Conservation (phyloP, 495 filamentous ascomycete species). For the Trichoderma reesei region DNA sequence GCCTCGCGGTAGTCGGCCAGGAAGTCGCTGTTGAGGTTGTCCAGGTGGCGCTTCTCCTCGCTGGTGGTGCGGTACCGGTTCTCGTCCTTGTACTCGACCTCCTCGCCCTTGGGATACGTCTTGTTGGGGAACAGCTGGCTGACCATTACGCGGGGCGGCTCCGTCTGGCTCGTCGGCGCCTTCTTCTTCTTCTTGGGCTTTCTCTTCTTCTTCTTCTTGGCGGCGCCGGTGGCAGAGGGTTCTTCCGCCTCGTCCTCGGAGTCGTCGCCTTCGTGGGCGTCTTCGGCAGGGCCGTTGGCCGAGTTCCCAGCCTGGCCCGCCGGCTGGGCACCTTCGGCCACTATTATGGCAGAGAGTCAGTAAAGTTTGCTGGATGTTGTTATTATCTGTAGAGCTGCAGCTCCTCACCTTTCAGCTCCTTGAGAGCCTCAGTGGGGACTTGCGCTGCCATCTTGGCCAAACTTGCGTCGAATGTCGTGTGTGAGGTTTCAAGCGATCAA, state of each 20-base stretch:
- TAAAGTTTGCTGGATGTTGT: no score
- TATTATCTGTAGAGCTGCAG: neutral
- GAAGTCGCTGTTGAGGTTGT: constrained; percentile 76
- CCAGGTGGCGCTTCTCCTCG: constrained; percentile 80
- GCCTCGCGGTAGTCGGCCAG: constrained; percentile 78
- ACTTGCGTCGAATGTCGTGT: constrained; percentile 2
- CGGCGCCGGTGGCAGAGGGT: constrained; percentile 27
- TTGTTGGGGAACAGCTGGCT: constrained; percentile 66
- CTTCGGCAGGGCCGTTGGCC: constrained; percentile 46
- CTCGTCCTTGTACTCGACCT: constrained; percentile 66
- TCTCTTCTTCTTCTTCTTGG: constrained; percentile 66
- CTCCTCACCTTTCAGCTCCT: constrained; percentile 41
- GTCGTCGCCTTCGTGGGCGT: constrained; percentile 51
- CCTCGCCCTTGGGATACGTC: constrained; percentile 70
- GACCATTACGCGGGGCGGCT: constrained; percentile 66
- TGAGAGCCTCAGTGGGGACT: constrained; percentile 36
- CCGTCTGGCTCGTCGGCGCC: constrained; percentile 60
- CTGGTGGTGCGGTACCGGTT: constrained; percentile 73
- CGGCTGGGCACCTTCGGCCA: constrained; percentile 37
- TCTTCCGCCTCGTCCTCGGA: constrained; percentile 54
- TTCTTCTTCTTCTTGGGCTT: constrained; percentile 80
- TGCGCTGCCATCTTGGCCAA: constrained; percentile 42
- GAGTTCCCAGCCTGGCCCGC: constrained; percentile 39
- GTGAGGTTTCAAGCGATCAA: neutral
- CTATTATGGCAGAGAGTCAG: constrained; percentile 13